A percentile compares a stretch with the other conserved stretches of the same genome.
Conservation (phyloP, 208 protist species). For the Leishmania amazonensis region DNA sequence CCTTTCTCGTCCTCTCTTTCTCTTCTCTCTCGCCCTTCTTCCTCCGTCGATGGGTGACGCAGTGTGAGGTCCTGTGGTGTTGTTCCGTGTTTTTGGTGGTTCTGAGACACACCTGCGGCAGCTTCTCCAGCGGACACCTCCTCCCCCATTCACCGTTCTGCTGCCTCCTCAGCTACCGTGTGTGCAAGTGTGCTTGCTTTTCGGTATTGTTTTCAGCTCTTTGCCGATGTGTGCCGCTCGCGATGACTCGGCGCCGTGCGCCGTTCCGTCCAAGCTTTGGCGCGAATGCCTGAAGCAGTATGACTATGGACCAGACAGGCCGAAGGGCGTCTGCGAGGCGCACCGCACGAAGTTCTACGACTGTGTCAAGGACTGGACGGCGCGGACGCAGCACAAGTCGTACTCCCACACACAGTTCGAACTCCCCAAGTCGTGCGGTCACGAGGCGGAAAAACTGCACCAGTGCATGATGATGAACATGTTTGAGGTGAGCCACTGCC, state of each 20-base stretch:
- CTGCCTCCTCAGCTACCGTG: neutral
- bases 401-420: conserved; percentile 78
- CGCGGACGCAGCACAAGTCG: conserved; percentile 34
- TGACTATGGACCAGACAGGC: conserved; percentile 81
- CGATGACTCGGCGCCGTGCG: conserved; percentile 58
- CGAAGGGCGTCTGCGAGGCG: conserved; percentile 69
- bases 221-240: neutral
- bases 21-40: neutral
- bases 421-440: conserved; percentile 47
- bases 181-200: neutral
- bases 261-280: conserved; percentile 72
- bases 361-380: conserved; percentile 82
- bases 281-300: conserved; percentile 86
- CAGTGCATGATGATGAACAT: conserved; percentile 93
- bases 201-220: neutral
- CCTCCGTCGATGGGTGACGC: neutral
- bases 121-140: neutral
- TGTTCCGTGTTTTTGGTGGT: neutral
- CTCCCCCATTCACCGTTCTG: neutral
- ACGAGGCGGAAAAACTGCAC: conserved; percentile 80
- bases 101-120: neutral
- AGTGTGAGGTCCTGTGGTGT: neutral
- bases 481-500: conserved; percentile 82
- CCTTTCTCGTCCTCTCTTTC: neutral
- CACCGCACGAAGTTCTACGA: conserved; percentile 72